phyloP scores from a whole-genome alignment of 345 rosid species.

The Conringia planisiliqua region DNA sequence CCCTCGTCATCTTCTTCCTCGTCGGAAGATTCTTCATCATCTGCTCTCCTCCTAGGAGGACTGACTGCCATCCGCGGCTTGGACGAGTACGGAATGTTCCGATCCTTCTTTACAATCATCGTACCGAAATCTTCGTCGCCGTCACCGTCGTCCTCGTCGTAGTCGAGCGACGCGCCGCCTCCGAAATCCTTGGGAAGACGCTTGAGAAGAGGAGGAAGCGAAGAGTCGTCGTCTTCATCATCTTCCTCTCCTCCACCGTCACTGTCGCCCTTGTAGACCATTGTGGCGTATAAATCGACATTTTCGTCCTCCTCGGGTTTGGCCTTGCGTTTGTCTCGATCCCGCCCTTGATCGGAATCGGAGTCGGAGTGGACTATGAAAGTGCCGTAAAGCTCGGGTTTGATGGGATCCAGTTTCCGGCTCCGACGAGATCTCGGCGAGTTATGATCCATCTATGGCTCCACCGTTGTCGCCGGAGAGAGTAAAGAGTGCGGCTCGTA shows the following conservation, averaged over 20 bases:
- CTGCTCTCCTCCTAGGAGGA: conserved; percentile 34
- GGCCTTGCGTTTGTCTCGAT: conserved; percentile 25
- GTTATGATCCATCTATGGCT: conserved; percentile 45
- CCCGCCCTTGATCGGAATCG: conserved; percentile 37
- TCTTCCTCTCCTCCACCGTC: conserved; percentile 37
- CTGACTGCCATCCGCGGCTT: conserved; percentile 26
- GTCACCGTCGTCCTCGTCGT: conserved; percentile 46
- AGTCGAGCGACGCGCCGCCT: conserved; percentile 53
- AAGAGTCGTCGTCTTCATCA: conserved; percentile 63
- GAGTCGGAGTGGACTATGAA: conserved; percentile 53
- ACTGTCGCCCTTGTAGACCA: conserved; percentile 43
- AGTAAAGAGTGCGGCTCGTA: not conserved
- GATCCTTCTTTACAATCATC: conserved; percentile 68
- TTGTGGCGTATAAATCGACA: conserved; percentile 48
- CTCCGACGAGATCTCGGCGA: conserved; percentile 41
- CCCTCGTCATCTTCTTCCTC: conserved; percentile 53
- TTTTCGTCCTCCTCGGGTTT: conserved; percentile 34
- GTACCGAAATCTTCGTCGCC: conserved; percentile 62
- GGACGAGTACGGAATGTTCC: conserved; percentile 33
- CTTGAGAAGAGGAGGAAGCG: conserved; percentile 85
- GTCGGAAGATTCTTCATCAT: conserved; percentile 34
- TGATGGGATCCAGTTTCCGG: conserved; percentile 40
- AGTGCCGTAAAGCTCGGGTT: conserved; percentile 53
- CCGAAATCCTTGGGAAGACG: conserved; percentile 92
- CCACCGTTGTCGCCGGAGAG: conserved; percentile 25